These are phyloP conservation scores for Nigrospora sphaerica DNA, from an alignment of 2,329 filamentous ascomycete species.

Conservation along the genomic window DNA sequence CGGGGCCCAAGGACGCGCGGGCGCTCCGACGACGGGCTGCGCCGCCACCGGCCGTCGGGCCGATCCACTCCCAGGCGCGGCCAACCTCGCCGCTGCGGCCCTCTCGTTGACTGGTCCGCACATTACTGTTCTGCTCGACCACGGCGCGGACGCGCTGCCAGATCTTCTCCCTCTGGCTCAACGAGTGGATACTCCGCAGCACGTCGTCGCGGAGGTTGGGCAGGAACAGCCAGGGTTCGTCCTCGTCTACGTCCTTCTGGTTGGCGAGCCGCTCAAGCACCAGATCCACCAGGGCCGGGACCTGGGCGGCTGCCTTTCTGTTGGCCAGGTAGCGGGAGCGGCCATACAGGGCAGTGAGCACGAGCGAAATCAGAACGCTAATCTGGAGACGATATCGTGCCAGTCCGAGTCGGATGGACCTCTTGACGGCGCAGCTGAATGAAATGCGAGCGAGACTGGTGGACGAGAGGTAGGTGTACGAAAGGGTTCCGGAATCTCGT, in stretches of 20 bases:
- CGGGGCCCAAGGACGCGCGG: conserved; percentile 38
- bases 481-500: conserved; percentile 54
- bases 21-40: conserved; percentile 42
- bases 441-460: conserved; percentile 88
- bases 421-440: conserved; percentile 72
- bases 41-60: conserved; percentile 41
- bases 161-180: conserved; percentile 68
- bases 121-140: conserved; percentile 90
- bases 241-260: conserved; percentile 67
- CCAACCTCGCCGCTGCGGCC: conserved; percentile 58
- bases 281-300: conserved; percentile 78
- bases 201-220: conserved; percentile 90
- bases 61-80: conserved; percentile 65
- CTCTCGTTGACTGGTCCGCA: conserved; percentile 68
- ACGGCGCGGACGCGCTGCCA: conserved; percentile 80
- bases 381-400: conserved; percentile 82
- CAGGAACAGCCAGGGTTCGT: conserved; percentile 77
- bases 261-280: conserved; percentile 76
- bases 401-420: conserved; percentile 72
- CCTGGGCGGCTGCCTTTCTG: conserved; percentile 59
- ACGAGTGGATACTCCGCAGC: conserved; percentile 70
- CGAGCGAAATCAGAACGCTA: conserved; percentile 53
- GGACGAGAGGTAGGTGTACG: conserved; percentile 63
- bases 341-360: conserved; percentile 51
- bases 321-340: conserved; percentile 56